Percentiles rank a stretch among this genome's conserved stretches.
Evolutionary conservation across 306 rosid genomes (phyloP).

Genomic region (Lithocarpus polystachyus): DNA sequence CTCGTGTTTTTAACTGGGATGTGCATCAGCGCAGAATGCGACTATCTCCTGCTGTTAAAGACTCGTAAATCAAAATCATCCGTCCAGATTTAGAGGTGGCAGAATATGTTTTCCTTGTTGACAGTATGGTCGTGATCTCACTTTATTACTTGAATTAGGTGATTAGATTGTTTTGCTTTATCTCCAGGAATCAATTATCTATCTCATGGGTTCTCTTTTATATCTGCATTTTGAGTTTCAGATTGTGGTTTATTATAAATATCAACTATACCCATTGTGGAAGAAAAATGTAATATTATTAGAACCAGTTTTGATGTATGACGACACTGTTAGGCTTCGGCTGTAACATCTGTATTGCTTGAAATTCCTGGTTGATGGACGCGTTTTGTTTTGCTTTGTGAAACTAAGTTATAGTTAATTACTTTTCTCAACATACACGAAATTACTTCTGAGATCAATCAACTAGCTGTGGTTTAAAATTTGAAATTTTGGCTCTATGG

Average conservation of each 20-base stretch:
- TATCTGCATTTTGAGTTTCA: conserved; percentile 11
- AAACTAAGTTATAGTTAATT: background rate
- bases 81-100: conserved; percentile 23
- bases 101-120: conserved; percentile 23
- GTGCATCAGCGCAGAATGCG: conserved; percentile 76
- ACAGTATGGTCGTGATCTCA: conserved; percentile 34
- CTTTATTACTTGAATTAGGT: conserved; percentile 16
- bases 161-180: conserved; percentile 21
- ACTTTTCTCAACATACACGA: background rate
- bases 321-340: conserved; percentile 5
- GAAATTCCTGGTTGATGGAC: conserved; percentile 18
- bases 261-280: background rate
- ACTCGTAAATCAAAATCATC: conserved; percentile 23
- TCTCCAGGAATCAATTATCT: background rate
- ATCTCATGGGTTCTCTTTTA: background rate
- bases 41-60: conserved; percentile 44
- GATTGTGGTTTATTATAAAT: conserved; percentile 10
- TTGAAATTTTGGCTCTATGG: conserved; percentile 19
- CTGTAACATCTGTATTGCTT: conserved; percentile 19
- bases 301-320: conserved; percentile 42
- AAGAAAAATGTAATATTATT: conserved; percentile 7
- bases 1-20: conserved; percentile 92
- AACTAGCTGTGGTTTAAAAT: conserved; percentile 20
- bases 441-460: background rate
- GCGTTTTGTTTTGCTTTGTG: conserved; percentile 17